Evolutionary conservation across 495 filamentous ascomycete species (phyloP).

Genomic region (Acidomyces sp.): DNA sequence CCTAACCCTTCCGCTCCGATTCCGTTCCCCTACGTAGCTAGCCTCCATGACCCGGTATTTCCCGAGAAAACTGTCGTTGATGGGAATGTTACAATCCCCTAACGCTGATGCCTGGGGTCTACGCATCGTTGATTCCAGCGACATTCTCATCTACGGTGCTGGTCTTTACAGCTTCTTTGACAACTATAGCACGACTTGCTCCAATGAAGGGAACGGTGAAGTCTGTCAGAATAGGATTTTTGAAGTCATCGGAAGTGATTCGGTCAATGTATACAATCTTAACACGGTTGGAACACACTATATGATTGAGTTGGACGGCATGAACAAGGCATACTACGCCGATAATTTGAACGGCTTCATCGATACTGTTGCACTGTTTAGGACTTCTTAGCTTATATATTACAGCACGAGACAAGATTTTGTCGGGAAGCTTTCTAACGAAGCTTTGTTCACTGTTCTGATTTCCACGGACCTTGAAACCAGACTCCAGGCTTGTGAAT

Average conservation of each 20-base stretch:
- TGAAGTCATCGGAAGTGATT: slow-evolving; percentile 28
- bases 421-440: too few species aligned
- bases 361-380: slow-evolving; percentile 40
- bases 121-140: slow-evolving; percentile 44
- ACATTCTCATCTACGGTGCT: slow-evolving; percentile 42
- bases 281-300: slow-evolving; percentile 32
- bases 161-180: slow-evolving; percentile 29
- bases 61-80: slow-evolving; percentile 30
- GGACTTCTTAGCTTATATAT: slow-evolving; percentile 11
- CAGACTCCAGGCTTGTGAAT: too few species aligned
- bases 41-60: slow-evolving; percentile 30
- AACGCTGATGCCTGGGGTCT: slow-evolving; percentile 47
- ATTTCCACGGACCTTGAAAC: too few species aligned
- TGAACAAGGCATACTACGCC: slow-evolving; percentile 34
- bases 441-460: too few species aligned
- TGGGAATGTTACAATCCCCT: slow-evolving; percentile 38
- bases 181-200: slow-evolving; percentile 31
- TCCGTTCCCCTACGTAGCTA: slow-evolving; percentile 39
- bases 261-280: slow-evolving; percentile 35
- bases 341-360: slow-evolving; percentile 45
- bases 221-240: slow-evolving; percentile 52
- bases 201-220: slow-evolving; percentile 33
- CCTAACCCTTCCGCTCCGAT: slow-evolving; percentile 47
- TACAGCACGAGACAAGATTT: too few species aligned
- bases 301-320: slow-evolving; percentile 38